A percentile compares a stretch with the other conserved stretches of the same genome.
phyloP scores from a whole-genome alignment of 2,329 filamentous ascomycete species.

The Hypoxylon sp. region DNA sequence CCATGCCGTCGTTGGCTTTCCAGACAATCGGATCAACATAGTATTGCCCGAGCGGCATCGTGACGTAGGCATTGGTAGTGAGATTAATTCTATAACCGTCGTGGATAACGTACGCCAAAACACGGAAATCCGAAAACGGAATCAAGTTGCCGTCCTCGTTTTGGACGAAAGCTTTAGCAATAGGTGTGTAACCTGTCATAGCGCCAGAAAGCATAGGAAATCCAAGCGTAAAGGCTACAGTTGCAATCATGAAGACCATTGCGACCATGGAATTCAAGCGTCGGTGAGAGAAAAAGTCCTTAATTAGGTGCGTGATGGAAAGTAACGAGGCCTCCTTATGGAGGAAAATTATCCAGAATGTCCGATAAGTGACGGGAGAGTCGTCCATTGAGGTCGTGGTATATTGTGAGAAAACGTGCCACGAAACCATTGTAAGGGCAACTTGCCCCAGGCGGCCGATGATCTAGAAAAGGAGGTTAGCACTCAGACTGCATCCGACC shows the following conservation, averaged over 20 bases:
- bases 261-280: conserved; percentile 39
- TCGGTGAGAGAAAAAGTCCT: conserved; percentile 37
- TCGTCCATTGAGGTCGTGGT: conserved; percentile 14
- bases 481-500: not conserved
- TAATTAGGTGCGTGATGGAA: conserved; percentile 32
- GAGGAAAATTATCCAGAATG: conserved; percentile 47
- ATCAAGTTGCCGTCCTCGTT: conserved; percentile 21
- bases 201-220: conserved; percentile 48
- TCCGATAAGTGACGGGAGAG: conserved; percentile 46
- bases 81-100: conserved; percentile 38
- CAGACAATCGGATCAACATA: conserved; percentile 4
- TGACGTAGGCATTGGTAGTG: conserved; percentile 18
- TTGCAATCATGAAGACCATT: conserved; percentile 44
- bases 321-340: conserved; percentile 32
- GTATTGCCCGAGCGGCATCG: not conserved
- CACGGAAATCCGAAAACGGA: conserved; percentile 29
- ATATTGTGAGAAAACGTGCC: conserved; percentile 23
- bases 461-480: conserved; percentile 3
- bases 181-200: conserved; percentile 49
- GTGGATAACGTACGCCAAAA: conserved; percentile 37
- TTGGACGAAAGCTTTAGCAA: conserved; percentile 39
- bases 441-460: conserved; percentile 14
- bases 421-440: conserved; percentile 13
- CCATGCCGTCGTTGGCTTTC: too few species aligned
- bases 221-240: conserved; percentile 40